Evolutionary conservation across 176 grass and related monocot species (phyloP), one percentile per base, ranked within the genome.

Genomic region (Aegilops umbellulata): DNA sequence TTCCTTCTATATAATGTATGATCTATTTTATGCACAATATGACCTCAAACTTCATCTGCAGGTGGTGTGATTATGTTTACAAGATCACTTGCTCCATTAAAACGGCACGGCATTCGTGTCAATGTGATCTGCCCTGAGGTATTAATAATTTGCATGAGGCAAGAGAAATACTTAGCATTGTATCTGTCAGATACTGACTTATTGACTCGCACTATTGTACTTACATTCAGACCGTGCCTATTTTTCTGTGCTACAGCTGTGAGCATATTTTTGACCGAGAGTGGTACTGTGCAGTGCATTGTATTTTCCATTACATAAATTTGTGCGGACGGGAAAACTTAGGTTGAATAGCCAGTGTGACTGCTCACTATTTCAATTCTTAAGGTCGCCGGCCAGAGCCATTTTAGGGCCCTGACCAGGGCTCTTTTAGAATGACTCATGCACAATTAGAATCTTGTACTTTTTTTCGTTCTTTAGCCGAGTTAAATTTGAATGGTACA

Each of bases 41-140:
- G 46, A 83, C 14, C 20, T 78, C 34, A 78, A 77, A 83, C 46
- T 70, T 88, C 35, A 32, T 83, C 74, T 90, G 65, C 81, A 97
- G 94, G 92, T 85, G 92, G 92, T 66, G 90, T 97, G 62, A 67
- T 92, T 71, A 87, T 97, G 78, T 97, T 97, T 87, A 94, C 94
- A 49, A 90, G 94, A 90, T 85, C 94, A 70, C 94, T 97, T 73
- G 92, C 90, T 79, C 88, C 91, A 81, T 22, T 94, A 71, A 97
- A 97, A 79, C 90, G 83, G 10, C 60, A 66, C 19, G 92, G 92
- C 30, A 87, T 97, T 90, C 92, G 90, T 85, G 92, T 97, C 67
- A 97, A 94, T 78, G 94, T 94, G 71, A 67, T 97, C 14, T 97
- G 92, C 70, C 92, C 92, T 73, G 94, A 97, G 92, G 94, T 97